Conservation (phyloP, 2,329 filamentous ascomycete species). For the Tetracladium maxilliforme region DNA sequence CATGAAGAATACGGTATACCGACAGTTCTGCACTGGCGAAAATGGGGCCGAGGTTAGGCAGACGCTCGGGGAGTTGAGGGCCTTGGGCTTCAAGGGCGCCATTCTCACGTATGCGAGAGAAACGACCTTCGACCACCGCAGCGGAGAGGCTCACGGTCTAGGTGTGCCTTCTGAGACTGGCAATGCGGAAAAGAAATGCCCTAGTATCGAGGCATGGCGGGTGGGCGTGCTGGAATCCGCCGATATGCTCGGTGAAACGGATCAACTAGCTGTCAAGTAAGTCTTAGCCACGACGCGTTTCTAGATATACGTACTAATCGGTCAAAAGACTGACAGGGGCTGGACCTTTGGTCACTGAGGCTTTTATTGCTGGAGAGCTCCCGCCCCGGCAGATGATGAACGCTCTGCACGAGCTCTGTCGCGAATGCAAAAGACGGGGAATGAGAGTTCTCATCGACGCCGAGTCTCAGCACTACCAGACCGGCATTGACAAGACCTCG, state of each 20-base stretch:
- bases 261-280: constrained; percentile 39
- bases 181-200: constrained; percentile 28
- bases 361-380: constrained; percentile 19
- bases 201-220: constrained; percentile 54
- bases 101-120: constrained; percentile 77
- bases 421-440: constrained; percentile 31
- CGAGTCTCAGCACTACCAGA: constrained; percentile 66
- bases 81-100: constrained; percentile 68
- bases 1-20: constrained; percentile 74
- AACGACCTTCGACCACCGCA: constrained; percentile 48
- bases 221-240: constrained; percentile 64
- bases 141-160: constrained; percentile 6
- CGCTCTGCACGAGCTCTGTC: constrained; percentile 23
- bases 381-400: constrained; percentile 26
- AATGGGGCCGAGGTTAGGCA: constrained; percentile 49
- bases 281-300: too few relatives aligned
- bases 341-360: constrained; percentile 23
- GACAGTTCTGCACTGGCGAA: constrained; percentile 82
- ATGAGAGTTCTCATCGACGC: constrained; percentile 73
- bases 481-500: constrained; percentile 70
- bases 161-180: constrained; percentile 22
- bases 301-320: too few relatives aligned
- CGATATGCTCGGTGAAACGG: constrained; percentile 28
- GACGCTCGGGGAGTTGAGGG: constrained; percentile 51
- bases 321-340: constrained; percentile 28